Evolutionary conservation across 176 grass and related monocot species (phyloP), one percentile per base, ranked within the genome.

Genomic region (Bothriochloa decipiens): DNA sequence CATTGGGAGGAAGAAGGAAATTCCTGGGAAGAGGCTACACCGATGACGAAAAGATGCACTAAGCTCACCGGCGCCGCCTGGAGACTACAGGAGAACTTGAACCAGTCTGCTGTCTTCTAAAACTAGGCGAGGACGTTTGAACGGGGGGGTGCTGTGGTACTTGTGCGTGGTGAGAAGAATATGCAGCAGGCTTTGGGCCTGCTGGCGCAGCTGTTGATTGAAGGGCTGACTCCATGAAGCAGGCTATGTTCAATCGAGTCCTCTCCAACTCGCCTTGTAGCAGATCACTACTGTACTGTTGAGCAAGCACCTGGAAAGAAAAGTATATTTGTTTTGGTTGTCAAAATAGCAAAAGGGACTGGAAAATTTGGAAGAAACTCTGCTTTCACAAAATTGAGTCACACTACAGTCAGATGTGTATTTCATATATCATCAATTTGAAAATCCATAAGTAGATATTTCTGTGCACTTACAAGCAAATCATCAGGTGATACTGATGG

Each of bases 401-500:
- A 57, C 1, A 35, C 2, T 39, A 49, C 52, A 36, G 33, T 11
- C 25, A 79, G 43, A 67, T 36, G 46, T 45, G 32, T 66, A 45
- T 14, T 18, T 43, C 46, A 75, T 67, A 18, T 67, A 79, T 60
- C 35, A 79, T 58, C 52, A 61, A 60, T 42, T 74, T 57, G 13
- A 26, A 7, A 81, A 69, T 63, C 17, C 52, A 65, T 18, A 22
- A 65, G 52, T 65, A 66, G 14, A 17, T 11, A 78, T 37, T 25
- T 83, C 41, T 20, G 75, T 70, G 49, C 78, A 81, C 93, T 96
- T 91, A 99, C 97, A 81, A 99, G 88, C 82, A 99, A 90, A 86
- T 99, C 97, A 94, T 99, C 97, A 9, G 97, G 93, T 66, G 97
- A 96, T 67, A 96, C 82, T 42, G 91, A 92, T 25, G 92, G 37